Evolutionary conservation across 331 rosid genomes (phyloP), one percentile per base, ranked within the genome.

Genomic region (Malus hybrid): DNA sequence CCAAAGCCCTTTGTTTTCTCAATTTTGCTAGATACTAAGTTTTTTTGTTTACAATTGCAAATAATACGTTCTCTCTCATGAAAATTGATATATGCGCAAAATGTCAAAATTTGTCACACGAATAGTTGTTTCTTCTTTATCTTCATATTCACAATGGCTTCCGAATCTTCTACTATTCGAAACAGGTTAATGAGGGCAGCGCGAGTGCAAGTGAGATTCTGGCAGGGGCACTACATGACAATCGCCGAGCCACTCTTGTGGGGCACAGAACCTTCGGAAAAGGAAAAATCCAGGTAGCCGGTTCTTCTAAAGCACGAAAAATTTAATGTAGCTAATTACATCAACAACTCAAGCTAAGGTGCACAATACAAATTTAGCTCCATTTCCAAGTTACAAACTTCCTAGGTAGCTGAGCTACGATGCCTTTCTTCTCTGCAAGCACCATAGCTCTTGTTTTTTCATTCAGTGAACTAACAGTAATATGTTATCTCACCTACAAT

Each of bases 201-300:
- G 99, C 99, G 18, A 94, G 97, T 81, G 97, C 99, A 57, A 94
- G 99, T 22, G 99, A 94, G 85, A 92, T 94, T 79, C 85, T 94
- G 81, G 97, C 97, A 2, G 99, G 99, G 77, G 99, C 99, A 48
- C 88, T 94, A 55, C 97, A 88, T 69, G 99, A 94, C 85, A 94
- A 94, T 11, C 96, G 96, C 73, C 85, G 99, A 31, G 99, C 99
- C 27, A 84, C 84, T 75, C 96, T 94, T 19, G 96, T 94, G 13
- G 97, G 97, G 52, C 88, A 83, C 90, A 94, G 81, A 81, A 94
- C 99, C 65, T 91, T 94, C 81, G 99, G 99, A 22, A 94, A 94
- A 90, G 97, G 99, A 85, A 94, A 89, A 84, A 94, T 92, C 79
- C 99, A 94, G 99, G 99, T 93, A 80, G 14, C 13, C 48, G 0